Conservation (phyloP, 2,329 filamentous ascomycete genomes). For the Camillea tinctor region DNA sequence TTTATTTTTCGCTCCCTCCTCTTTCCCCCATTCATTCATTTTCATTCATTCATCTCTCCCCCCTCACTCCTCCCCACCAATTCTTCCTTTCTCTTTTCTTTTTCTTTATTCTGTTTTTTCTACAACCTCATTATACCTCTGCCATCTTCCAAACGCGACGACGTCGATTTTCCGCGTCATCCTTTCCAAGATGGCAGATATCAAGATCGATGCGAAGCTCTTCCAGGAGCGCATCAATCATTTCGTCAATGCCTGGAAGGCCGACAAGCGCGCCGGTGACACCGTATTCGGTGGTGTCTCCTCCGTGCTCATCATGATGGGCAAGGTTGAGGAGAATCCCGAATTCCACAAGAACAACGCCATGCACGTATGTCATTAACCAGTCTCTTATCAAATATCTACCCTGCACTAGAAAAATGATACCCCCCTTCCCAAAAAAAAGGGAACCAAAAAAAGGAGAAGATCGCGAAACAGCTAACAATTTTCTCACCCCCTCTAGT, state of each 20-base stretch:
- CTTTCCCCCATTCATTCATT: constrained; percentile 31
- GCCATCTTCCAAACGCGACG: constrained; percentile 24
- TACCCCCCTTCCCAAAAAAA: no score
- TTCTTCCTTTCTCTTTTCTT: neutral
- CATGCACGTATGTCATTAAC: constrained; percentile 77
- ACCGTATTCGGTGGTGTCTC: constrained; percentile 80
- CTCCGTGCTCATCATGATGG: constrained; percentile 87
- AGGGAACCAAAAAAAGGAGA: no score
- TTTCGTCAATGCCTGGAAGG: constrained; percentile 91
- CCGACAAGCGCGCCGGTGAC: constrained; percentile 87
- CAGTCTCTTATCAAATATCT: no score
- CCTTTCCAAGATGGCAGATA: constrained; percentile 67
- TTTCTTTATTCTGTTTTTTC: neutral
- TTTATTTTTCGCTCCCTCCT: constrained; percentile 5
- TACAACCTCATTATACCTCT: constrained; percentile 12
- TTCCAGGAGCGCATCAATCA: constrained; percentile 92
- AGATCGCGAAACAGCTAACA: no score
- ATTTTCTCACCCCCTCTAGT: constrained; percentile 51
- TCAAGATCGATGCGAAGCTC: constrained; percentile 89
- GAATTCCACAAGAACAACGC: constrained; percentile 96
- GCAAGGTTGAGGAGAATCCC: constrained; percentile 86
- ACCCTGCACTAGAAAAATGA: no score
- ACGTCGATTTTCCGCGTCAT: constrained; percentile 24
- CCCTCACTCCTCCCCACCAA: neutral
- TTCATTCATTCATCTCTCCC: constrained; percentile 20